Percentiles rank a stretch among this genome's conserved stretches.
phyloP scores from a whole-genome alignment of 2,329 filamentous ascomycete genomes.

The Exophiala lecanii-corni region DNA sequence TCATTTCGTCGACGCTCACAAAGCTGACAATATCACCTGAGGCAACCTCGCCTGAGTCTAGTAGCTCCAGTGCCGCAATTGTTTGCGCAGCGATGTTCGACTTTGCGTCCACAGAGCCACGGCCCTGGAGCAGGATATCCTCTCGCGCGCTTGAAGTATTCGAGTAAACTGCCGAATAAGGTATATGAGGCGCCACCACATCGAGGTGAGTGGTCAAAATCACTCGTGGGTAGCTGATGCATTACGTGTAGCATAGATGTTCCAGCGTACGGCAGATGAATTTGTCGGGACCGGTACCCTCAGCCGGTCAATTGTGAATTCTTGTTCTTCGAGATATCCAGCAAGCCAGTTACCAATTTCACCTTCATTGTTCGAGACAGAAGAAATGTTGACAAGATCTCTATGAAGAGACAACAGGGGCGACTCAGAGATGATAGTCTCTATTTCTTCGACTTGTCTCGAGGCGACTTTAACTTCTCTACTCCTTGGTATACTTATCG shows the following conservation, averaged over 20 bases:
- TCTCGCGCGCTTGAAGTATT: slow-evolving; percentile 29
- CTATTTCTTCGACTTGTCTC: not conserved
- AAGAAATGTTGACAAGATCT: slow-evolving; percentile 66
- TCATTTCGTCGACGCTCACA: too few relatives aligned
- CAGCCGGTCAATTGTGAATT: slow-evolving; percentile 61
- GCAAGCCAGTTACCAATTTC: slow-evolving; percentile 65
- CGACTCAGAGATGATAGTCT: slow-evolving; percentile 33
- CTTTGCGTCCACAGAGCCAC: slow-evolving; percentile 46
- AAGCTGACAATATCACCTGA: slow-evolving; percentile 25
- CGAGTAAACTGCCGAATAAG: slow-evolving; percentile 33
- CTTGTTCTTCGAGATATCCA: slow-evolving; percentile 57
- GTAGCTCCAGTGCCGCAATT: slow-evolving; percentile 43
- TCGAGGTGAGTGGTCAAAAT: slow-evolving; percentile 73
- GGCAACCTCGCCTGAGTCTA: slow-evolving; percentile 32
- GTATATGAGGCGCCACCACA: slow-evolving; percentile 50
- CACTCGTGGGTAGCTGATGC: slow-evolving; percentile 30
- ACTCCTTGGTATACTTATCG: too few relatives aligned
- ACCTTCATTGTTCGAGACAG: slow-evolving; percentile 65
- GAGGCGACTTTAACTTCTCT: too few relatives aligned
- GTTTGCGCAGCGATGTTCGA: slow-evolving; percentile 42
- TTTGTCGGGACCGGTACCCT: slow-evolving; percentile 31
- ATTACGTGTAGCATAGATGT: slow-evolving; percentile 65
- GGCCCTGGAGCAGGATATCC: slow-evolving; percentile 38
- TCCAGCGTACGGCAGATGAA: slow-evolving; percentile 55
- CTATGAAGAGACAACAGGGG: slow-evolving; percentile 68